Conservation (phyloP, 441 rosid genomes). For the Capsella rubella region DNA sequence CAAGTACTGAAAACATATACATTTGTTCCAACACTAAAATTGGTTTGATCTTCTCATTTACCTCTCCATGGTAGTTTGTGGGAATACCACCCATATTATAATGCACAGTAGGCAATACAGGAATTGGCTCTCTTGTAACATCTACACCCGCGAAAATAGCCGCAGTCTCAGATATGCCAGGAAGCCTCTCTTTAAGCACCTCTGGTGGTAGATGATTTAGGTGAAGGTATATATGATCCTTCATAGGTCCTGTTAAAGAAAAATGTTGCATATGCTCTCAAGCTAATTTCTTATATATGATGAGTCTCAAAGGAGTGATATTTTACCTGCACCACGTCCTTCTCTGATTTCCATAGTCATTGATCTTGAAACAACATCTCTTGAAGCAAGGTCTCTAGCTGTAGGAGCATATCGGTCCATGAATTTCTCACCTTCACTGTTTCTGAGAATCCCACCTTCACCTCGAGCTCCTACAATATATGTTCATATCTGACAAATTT, state of each 20-base stretch:
- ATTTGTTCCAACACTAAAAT: background rate
- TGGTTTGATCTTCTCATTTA: conserved; percentile 23
- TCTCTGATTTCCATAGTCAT: conserved; percentile 97
- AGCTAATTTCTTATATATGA: conserved; percentile 4
- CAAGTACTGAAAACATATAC: background rate
- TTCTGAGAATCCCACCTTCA: conserved; percentile 95
- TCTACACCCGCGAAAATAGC: conserved; percentile 97
- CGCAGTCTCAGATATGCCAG: conserved; percentile 98
- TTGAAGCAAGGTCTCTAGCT: conserved; percentile 97
- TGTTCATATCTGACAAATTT: conserved; percentile 2
- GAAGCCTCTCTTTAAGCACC: conserved; percentile 95
- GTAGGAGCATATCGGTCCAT: conserved; percentile 99
- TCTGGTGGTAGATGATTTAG: conserved; percentile 95
- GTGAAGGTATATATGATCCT: conserved; percentile 93
- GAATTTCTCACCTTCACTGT: conserved; percentile 89
- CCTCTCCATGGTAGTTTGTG: conserved; percentile 95
- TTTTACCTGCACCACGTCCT: conserved; percentile 94
- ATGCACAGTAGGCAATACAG: conserved; percentile 95
- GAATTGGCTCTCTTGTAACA: conserved; percentile 95
- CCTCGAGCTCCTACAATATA: conserved; percentile 80
- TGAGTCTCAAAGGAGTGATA: conserved; percentile 16
- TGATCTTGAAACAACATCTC: conserved; percentile 97
- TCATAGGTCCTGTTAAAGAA: conserved; percentile 67
- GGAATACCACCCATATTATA: conserved; percentile 98
- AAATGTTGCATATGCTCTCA: background rate